Conservation (phyloP, 306 rosid genomes). For the Malus orientalis region DNA sequence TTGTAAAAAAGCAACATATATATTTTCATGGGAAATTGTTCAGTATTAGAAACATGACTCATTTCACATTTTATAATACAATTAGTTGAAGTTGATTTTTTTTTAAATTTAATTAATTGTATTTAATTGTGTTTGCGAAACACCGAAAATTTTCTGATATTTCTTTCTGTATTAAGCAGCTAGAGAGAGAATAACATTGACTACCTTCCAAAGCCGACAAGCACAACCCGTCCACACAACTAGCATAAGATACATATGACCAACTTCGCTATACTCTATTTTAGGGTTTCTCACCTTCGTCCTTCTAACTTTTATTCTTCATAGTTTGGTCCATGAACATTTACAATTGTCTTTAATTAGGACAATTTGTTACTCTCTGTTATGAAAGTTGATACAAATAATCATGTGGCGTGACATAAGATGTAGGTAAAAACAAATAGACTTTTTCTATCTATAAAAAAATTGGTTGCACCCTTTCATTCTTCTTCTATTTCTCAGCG, state of each 20-base stretch:
- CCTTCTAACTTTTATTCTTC: not conserved
- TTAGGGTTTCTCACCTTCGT: not conserved
- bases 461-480: no score
- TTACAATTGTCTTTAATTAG: no score
- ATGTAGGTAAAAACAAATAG: no score
- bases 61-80: no score
- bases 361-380: not conserved
- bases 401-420: no score
- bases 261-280: constrained; percentile 23
- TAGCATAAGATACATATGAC: constrained; percentile 27
- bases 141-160: rapidly evolving
- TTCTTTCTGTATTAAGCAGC: not conserved
- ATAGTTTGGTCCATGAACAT: not conserved
- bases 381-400: not conserved
- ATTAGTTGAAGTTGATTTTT: no score
- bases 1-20: not conserved
- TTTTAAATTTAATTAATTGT: no score
- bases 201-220: constrained; percentile 37
- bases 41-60: rapidly evolving
- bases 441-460: no score
- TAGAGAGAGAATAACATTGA: constrained; percentile 10
- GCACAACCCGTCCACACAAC: constrained; percentile 21
- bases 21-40: not conserved
- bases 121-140: no score
- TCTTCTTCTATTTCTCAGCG: no score